Evolutionary conservation across 2,329 filamentous ascomycete species (phyloP), one percentile per base, ranked within the genome.

Genomic region (Hansfordia pulvinata): DNA sequence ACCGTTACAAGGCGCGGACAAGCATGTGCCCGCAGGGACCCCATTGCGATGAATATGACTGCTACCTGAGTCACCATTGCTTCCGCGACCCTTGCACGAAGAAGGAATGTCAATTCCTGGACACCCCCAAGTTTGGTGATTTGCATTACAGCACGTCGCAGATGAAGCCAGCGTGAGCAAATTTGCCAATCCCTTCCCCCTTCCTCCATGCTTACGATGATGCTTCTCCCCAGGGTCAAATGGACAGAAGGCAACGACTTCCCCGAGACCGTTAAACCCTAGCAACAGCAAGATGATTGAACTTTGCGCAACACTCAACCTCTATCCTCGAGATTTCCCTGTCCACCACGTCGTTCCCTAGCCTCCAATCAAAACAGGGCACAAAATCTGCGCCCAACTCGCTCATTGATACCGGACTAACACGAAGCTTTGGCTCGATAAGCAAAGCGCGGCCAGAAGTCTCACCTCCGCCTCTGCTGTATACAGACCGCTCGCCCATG

Each of bases 251-350:
- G 42, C 15, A 29, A 19, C 11, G 37, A 41, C 14, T 38, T 46
- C 11, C 72, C 72, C 17, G 78, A 69, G 63, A 71, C 78, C 35
- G 72, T 69, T 69, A 69, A 73, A 17, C n/a, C n/a, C n/a, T n/a
- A n/a, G n/a, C n/a, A n/a, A n/a, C n/a, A n/a, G n/a, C n/a, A n/a
- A n/a, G n/a, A n/a, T n/a, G n/a, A n/a, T n/a, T n/a, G n/a, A n/a
- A n/a, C n/a, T n/a, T n/a, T n/a, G n/a, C n/a, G n/a, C n/a, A n/a
- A n/a, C n/a, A n/a, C n/a, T n/a, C n/a, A n/a, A n/a, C n/a, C n/a
- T n/a, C n/a, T n/a, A n/a, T n/a, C n/a, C n/a, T n/a, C n/a, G n/a
- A n/a, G n/a, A n/a, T n/a, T n/a, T n/a, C n/a, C n/a, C n/a, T n/a
- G n/a, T n/a, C n/a, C n/a, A n/a, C n/a, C n/a, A n/a, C n/a, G n/a